Conservation (phyloP, 148 eudicot species). For the Heliamphora exappendiculata region DNA sequence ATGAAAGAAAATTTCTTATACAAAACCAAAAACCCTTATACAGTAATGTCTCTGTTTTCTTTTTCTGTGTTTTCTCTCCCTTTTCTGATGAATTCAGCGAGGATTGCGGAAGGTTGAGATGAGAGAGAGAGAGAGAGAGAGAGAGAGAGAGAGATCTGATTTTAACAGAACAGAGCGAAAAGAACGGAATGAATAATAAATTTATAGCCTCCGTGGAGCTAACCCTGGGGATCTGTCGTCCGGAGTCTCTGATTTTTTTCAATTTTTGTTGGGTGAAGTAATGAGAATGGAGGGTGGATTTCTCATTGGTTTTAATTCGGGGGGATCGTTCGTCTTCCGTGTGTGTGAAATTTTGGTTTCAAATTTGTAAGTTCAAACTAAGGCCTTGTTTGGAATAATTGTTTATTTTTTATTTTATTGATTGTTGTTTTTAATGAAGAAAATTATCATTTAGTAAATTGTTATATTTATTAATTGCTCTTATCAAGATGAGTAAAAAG, state of each 20-base stretch:
- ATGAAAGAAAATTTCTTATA: not conserved
- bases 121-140: constrained; percentile 11
- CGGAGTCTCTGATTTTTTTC: not conserved
- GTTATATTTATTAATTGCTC: too few relatives aligned
- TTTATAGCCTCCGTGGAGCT: not conserved
- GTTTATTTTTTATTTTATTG: too few relatives aligned
- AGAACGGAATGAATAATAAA: constrained; percentile 27
- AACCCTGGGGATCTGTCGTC: not conserved
- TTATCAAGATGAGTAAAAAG: not conserved
- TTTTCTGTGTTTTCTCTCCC: not conserved
- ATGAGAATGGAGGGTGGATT: not conserved
- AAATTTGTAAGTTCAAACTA: not conserved
- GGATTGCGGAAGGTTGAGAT: constrained; percentile 40
- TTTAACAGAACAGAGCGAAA: constrained; percentile 27
- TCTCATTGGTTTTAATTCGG: not conserved
- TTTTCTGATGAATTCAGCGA: constrained; percentile 19
- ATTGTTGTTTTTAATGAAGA: too few relatives aligned
- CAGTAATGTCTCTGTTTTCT: not conserved
- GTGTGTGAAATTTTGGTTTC: not conserved
- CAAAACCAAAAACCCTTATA: not conserved
- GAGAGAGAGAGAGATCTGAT: too few relatives aligned
- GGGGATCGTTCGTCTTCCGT: not conserved
- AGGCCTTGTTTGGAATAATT: not conserved
- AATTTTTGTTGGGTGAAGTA: not conserved
- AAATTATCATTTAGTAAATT: too few relatives aligned